Evolutionary conservation across 106 monocot genomes (phyloP), one percentile per base, ranked within the genome.

Genomic region (Allium sativum): DNA sequence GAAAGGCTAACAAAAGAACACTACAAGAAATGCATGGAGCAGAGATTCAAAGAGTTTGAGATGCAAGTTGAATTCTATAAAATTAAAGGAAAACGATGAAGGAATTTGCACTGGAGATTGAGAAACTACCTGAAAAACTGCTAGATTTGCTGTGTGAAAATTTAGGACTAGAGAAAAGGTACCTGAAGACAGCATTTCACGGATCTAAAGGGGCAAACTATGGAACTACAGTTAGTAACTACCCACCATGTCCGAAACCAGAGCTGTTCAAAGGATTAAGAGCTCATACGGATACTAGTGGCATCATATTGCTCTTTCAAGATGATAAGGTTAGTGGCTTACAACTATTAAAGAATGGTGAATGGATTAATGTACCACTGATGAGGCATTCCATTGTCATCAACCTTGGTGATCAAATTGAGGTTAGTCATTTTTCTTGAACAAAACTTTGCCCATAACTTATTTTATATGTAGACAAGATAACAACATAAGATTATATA

Each of bases 241-340:
- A 90, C 71, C 90, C 90, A 12, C 81, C 82, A 2, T 90, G 90
- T 65, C 90, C 90, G 5, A 61, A 59, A 1, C 70, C 90, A 6
- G 82, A 90, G 40, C 60, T 74, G 14, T 58, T 90, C 48, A 79
- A 72, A 19, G 90, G 90, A 7, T 74, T 90, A 21, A 56, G 90
- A 7, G 78, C 82, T n/a, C 90, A 90, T 58, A 85, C 85, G 65
- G 90, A 90, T 60, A 85, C 90, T 42, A 85, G 90, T 0, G 90
- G 90, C 41, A 78, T 90, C 71, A 90, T 90, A 50, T 71, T 90
- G 45, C 73, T 90, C 59, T 78, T 90, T 69, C 89, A 90, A 58
- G 89, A 90, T 46, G 77, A 79, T 62, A 21, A 61, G 53, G 81
- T 90, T 40, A 79, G 84, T 19, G 90, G 90, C 22, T 79, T 90